Conservation (phyloP, 2,329 filamentous ascomycete genomes). For the Ceratocystis destructans region DNA sequence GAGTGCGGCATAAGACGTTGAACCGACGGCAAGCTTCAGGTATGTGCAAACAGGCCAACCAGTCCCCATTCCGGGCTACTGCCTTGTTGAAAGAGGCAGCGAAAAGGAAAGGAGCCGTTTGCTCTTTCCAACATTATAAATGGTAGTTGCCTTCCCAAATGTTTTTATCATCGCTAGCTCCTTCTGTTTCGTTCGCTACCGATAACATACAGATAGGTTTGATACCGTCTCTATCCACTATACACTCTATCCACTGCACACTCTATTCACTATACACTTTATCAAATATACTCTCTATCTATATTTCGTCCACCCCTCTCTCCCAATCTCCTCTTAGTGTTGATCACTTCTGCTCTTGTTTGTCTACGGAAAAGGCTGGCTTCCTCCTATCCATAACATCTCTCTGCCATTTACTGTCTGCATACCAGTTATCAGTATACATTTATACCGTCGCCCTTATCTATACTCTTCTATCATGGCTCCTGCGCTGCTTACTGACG, state of each 20-base stretch:
- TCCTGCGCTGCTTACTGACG: conserved; percentile 42
- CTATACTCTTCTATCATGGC: conserved; percentile 33
- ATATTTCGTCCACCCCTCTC: too few relatives aligned
- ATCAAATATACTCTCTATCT: too few relatives aligned
- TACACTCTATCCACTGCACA: too few relatives aligned
- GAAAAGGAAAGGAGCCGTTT: too few relatives aligned
- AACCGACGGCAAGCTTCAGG: background rate
- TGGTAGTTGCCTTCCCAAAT: background rate
- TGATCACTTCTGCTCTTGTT: background rate
- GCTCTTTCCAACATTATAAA: conserved; percentile 1
- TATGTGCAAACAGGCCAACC: background rate
- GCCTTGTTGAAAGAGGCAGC: background rate
- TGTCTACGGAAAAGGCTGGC: background rate
- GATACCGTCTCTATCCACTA: too few relatives aligned
- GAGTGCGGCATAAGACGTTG: background rate
- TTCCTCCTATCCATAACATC: background rate
- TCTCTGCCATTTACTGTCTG: background rate
- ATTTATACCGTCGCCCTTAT: background rate
- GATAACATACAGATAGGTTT: background rate
- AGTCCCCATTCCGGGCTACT: background rate
- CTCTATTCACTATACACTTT: too few relatives aligned
- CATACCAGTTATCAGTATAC: background rate
- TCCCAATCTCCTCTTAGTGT: too few relatives aligned
- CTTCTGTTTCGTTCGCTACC: background rate
- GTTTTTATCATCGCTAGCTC: background rate